Evolutionary conservation across 2,329 filamentous ascomycete species (phyloP).

Genomic region (Arthrobotrys conoides): DNA sequence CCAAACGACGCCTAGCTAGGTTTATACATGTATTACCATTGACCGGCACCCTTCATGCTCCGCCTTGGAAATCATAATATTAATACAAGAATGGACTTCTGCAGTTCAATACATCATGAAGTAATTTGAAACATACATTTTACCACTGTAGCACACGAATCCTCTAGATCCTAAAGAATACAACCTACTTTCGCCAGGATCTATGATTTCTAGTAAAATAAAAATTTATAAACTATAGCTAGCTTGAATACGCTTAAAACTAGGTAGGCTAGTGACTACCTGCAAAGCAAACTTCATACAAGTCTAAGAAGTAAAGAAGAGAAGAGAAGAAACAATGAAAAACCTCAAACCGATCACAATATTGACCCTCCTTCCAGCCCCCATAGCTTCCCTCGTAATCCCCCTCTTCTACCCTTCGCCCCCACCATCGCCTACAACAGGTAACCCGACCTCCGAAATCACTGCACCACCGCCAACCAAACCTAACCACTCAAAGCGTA

Average conservation of each 20-base stretch:
- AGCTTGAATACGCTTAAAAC: too few species aligned
- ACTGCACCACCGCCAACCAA: neutral
- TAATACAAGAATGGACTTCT: neutral
- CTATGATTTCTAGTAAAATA: too few species aligned
- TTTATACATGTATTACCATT: too few species aligned
- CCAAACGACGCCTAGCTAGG: too few species aligned
- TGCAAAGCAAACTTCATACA: too few species aligned
- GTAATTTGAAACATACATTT: neutral
- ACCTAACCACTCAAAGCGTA: neutral
- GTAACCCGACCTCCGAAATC: neutral
- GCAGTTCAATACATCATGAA: neutral
- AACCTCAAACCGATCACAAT: neutral
- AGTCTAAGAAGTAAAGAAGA: neutral
- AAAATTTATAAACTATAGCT: too few species aligned
- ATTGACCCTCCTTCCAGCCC: neutral
- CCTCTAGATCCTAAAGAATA: too few species aligned
- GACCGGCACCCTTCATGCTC: too few species aligned
- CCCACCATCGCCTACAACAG: slow-evolving; percentile 3
- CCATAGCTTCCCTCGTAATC: slow-evolving; percentile 11
- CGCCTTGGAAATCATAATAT: too few species aligned
- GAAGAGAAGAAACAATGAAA: neutral
- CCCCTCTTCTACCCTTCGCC: neutral
- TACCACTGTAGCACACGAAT: neutral
- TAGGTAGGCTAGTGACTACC: too few species aligned
- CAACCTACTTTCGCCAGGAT: too few species aligned